Percentiles rank a stretch among this genome's conserved stretches.
Evolutionary conservation across 2,329 filamentous ascomycete species (phyloP).

Genomic region (Fusarium armeniacum): DNA sequence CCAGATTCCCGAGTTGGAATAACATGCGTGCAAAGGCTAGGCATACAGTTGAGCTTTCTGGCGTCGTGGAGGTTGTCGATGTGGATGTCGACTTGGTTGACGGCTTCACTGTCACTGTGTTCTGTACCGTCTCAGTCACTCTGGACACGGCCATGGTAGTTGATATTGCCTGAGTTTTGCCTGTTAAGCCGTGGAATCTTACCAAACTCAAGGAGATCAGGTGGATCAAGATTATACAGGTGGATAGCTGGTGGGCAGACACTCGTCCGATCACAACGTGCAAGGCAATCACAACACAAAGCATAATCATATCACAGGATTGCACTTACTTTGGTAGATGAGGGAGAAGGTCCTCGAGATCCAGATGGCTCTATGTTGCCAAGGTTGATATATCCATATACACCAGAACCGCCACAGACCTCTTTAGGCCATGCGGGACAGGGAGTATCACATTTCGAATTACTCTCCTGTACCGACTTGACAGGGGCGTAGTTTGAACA

Average conservation of each 20-base stretch:
- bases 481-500: slow-evolving; percentile 78
- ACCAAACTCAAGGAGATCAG: slow-evolving; percentile 33
- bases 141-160: slow-evolving; percentile 49
- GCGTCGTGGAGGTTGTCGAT: slow-evolving; percentile 40
- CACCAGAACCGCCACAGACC: slow-evolving; percentile 71
- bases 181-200: slow-evolving; percentile 51
- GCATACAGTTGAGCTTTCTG: slow-evolving; percentile 59
- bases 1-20: slow-evolving; percentile 32
- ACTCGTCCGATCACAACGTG: slow-evolving; percentile 45
- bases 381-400: slow-evolving; percentile 77
- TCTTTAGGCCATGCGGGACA: slow-evolving; percentile 80
- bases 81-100: slow-evolving; percentile 45
- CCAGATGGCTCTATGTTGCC: slow-evolving; percentile 66
- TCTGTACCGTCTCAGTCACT: slow-evolving; percentile 57
- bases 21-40: slow-evolving; percentile 41
- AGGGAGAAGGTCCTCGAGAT: slow-evolving; percentile 58
- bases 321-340: slow-evolving; percentile 52
- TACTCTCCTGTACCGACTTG: slow-evolving; percentile 56
- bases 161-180: slow-evolving; percentile 49
- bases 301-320: slow-evolving; percentile 30
- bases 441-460: slow-evolving; percentile 64
- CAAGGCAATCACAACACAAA: slow-evolving; percentile 39
- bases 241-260: slow-evolving; percentile 35
- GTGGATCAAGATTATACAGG: slow-evolving; percentile 27
- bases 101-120: slow-evolving; percentile 48